A percentile compares a stretch with the other conserved stretches of the same genome.
phyloP scores from a whole-genome alignment of 306 rosid genomes.

The Gastrolobium villosum region DNA sequence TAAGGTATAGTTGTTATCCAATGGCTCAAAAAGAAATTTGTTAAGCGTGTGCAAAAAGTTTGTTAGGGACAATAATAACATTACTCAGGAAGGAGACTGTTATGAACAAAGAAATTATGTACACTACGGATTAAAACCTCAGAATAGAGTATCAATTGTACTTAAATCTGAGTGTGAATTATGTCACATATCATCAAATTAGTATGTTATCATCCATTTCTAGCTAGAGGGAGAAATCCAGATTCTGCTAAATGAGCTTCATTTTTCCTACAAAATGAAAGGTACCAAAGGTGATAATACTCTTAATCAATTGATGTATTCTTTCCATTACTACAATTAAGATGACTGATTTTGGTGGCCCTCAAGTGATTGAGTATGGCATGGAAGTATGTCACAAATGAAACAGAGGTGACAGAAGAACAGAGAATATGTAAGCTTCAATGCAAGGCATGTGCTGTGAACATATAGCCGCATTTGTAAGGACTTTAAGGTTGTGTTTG shows the following conservation, averaged over 20 bases:
- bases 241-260: conserved; percentile 26
- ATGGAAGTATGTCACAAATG: conserved; percentile 1
- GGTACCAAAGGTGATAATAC: conserved; percentile 2
- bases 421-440: conserved; percentile 6
- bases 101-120: background rate
- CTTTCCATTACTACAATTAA: conserved; percentile 7
- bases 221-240: conserved; percentile 34
- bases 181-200: conserved; percentile 24
- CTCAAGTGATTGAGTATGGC: background rate
- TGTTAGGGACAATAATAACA: conserved; percentile 1
- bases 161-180: background rate
- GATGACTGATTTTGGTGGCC: background rate
- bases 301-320: conserved; percentile 7
- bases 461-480: conserved; percentile 1
- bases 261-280: conserved; percentile 17
- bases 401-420: conserved; percentile 26
- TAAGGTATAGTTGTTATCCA: background rate
- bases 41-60: background rate
- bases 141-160: background rate
- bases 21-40: conserved; percentile 5
- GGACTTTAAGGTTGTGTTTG: background rate
- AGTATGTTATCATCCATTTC: conserved; percentile 24
- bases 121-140: background rate
- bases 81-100: background rate
- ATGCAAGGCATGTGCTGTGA: conserved; percentile 8